These are phyloP conservation scores for Eremochloa ophiuroides DNA, from an alignment of 176 grass and related monocot species.

Conservation along the genomic window DNA sequence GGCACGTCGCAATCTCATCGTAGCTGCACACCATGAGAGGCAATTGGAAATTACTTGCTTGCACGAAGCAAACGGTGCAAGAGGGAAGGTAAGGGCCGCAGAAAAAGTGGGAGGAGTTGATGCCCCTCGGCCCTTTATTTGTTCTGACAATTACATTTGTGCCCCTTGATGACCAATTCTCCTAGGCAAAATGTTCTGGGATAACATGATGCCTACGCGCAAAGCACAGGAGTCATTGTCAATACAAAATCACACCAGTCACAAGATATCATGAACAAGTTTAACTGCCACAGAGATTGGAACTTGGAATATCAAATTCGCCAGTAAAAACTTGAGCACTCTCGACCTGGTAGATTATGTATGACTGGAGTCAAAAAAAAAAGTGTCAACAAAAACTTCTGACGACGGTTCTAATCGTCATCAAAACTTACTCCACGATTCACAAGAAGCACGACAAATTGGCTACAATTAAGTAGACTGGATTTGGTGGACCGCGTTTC, in stretches of 20 bases:
- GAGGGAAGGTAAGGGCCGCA: background rate
- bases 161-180: background rate
- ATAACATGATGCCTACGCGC: background rate
- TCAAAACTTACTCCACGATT: background rate
- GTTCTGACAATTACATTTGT: background rate
- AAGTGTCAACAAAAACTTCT: background rate
- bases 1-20: too few species aligned
- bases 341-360: background rate
- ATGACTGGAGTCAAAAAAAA: background rate
- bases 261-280: background rate
- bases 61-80: too few species aligned
- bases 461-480: background rate
- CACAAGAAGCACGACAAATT: background rate
- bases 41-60: too few species aligned
- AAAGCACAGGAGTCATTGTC: background rate
- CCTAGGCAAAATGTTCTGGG: background rate
- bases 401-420: background rate
- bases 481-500: background rate
- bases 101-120: background rate
- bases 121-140: background rate
- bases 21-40: too few species aligned
- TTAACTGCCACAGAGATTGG: background rate
- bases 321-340: background rate
- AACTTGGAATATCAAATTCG: slow-evolving; percentile 3
- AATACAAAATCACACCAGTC: background rate